Base-by-base conservation (phyloP, 1,139 yeast species). In the Spathaspora sp. region DNA sequence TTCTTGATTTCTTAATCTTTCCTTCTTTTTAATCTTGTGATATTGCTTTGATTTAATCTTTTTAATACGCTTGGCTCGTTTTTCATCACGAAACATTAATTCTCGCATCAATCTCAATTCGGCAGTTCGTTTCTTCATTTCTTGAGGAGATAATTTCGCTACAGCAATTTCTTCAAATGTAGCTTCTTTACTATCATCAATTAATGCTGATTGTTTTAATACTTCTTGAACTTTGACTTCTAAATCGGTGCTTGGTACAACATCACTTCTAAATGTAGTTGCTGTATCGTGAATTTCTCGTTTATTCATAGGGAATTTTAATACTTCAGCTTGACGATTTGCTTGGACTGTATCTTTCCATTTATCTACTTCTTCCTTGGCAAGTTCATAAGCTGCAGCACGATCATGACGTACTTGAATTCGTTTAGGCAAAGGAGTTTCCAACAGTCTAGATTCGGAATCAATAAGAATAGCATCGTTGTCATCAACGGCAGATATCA, bases 91-190 rank as follows among this genome's bases (percentile, higher is more conserved):
- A 68, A 90, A 93, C 96, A 93, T 89, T 52, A 93, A 78, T 60
- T 93, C 99, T 53, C 99, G 80, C 97, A 90, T 90, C 59, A 86
- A 68, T 56, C 98, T 79, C 55, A 93, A 77, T 65, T 93, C 97
- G 48, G 82, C 80, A 11, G 95, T 86, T 54, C 96, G 80, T 60
- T 84, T 81, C 50, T 74, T 72, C 69, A 91, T 70, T 45, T 95
- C 99, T 52, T 87, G 96, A 24, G 86, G 80, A 0, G 95, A 77
- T 63, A 93, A 67, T 56, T 86, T 84, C 2, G 95, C 89, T n/a
- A 86, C 80, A 11, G 89, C 93, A 39, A 89, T 78, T 49, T 91
- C 90, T 64, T 93, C 97, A 64, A 90, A 91, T 2, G 88, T 82
- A 9, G 93, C 82, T 57, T 86, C 89, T 55, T 83, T 81, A 55